phyloP scores from a whole-genome alignment of 2,329 filamentous ascomycete genomes.

The Aspergillus phoenicis region DNA sequence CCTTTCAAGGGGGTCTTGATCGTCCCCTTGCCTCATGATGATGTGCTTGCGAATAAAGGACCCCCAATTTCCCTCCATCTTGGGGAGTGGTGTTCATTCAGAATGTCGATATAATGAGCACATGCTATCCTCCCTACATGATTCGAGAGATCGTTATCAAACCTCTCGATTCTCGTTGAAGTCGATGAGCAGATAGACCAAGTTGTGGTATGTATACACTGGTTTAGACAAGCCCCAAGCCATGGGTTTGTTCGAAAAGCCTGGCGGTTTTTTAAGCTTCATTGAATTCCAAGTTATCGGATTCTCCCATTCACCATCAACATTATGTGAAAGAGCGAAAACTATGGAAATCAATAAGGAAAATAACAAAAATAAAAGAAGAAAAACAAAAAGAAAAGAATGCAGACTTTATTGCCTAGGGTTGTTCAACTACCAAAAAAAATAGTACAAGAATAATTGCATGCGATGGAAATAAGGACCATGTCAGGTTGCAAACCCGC shows the following conservation, averaged over 20 bases:
- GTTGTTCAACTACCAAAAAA: neutral
- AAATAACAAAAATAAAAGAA: neutral
- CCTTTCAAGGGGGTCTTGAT: neutral
- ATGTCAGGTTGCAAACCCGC: conserved; percentile 25
- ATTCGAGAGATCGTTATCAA: neutral
- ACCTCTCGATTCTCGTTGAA: neutral
- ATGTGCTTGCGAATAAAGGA: neutral
- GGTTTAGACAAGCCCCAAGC: neutral
- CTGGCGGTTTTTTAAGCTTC: neutral
- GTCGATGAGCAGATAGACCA: neutral
- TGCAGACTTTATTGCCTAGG: neutral
- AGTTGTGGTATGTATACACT: neutral
- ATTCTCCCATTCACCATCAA: neutral
- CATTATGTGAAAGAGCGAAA: neutral
- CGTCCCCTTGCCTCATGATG: conserved; percentile 2
- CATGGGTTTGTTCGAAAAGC: neutral
- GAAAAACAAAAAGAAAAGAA: neutral
- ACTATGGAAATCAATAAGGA: neutral
- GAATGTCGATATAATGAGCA: neutral
- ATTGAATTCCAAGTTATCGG: neutral
- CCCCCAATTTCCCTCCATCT: neutral
- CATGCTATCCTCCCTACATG: neutral
- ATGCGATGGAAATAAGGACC: conserved; percentile 25
- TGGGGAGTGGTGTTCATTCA: neutral
- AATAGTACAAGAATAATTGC: conserved; percentile 10